phyloP scores from a whole-genome alignment of 306 rosid species.

The Quercus alba region DNA sequence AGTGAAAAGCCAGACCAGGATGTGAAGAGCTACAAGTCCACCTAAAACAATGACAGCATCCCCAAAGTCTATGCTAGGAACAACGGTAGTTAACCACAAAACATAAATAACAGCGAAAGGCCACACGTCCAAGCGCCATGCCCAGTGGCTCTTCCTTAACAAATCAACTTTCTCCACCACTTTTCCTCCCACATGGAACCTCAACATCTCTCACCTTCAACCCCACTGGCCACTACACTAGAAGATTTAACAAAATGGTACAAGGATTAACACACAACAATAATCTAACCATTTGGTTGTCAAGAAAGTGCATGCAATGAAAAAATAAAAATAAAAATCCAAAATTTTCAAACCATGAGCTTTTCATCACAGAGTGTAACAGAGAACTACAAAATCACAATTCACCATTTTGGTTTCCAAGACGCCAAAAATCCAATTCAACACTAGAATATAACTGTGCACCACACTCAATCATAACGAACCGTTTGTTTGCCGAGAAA shows the following conservation, averaged over 20 bases:
- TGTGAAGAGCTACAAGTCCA: constrained; percentile 58
- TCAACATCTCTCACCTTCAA: constrained; percentile 51
- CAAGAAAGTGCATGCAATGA: not conserved
- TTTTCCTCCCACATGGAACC: constrained; percentile 85
- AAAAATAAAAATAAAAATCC: not conserved
- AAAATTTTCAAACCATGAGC: too few relatives aligned
- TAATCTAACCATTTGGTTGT: not conserved
- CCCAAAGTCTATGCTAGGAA: constrained; percentile 71
- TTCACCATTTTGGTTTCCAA: too few relatives aligned
- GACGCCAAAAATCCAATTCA: too few relatives aligned
- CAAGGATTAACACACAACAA: not conserved
- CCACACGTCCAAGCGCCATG: constrained; percentile 81
- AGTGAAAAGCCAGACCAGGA: constrained; percentile 80
- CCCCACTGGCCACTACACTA: not conserved
- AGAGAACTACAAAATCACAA: too few relatives aligned
- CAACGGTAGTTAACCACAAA: constrained; percentile 48
- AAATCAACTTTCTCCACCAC: constrained; percentile 84
- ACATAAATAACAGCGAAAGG: constrained; percentile 62
- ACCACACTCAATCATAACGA: too few relatives aligned
- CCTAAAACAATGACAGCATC: constrained; percentile 76
- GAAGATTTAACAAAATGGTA: not conserved
- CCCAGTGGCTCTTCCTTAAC: constrained; percentile 60
- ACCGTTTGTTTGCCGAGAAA: too few relatives aligned
- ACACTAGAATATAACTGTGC: too few relatives aligned
- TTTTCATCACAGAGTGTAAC: too few relatives aligned